A percentile compares a stretch with the other conserved stretches of the same genome.
phyloP scores from a whole-genome alignment of 2,329 filamentous ascomycete species.

The Nothophaeocryptopus gaeumannii region DNA sequence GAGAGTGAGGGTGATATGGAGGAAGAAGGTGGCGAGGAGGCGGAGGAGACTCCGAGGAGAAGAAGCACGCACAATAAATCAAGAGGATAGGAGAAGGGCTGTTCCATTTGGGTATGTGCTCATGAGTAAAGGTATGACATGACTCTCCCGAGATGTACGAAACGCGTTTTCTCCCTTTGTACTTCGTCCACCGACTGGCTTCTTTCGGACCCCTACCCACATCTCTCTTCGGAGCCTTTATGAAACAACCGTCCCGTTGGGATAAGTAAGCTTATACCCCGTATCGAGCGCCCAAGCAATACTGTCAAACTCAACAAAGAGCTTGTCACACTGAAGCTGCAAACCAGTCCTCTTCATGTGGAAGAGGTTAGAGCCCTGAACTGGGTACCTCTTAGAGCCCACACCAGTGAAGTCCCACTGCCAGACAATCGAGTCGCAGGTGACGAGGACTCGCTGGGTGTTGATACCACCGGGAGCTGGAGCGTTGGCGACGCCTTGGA shows the following conservation, averaged over 20 bases:
- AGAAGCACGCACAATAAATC: too few species aligned
- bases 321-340: conserved; percentile 3
- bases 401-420: conserved; percentile 14
- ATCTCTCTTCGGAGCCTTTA: too few species aligned
- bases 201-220: too few species aligned
- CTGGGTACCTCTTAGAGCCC: conserved; percentile 9
- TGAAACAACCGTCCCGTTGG: conserved; percentile 1
- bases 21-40: too few species aligned
- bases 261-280: conserved; percentile 3
- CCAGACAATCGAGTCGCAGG: conserved; percentile 17
- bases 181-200: too few species aligned
- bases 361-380: conserved; percentile 14
- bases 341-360: conserved; percentile 1
- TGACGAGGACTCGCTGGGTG: conserved; percentile 9
- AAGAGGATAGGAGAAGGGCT: too few species aligned
- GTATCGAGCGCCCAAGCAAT: conserved; percentile 13
- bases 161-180: not conserved
- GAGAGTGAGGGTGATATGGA: too few species aligned
- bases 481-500: conserved; percentile 3
- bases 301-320: conserved; percentile 11
- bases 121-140: too few species aligned
- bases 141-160: not conserved
- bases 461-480: conserved; percentile 8
- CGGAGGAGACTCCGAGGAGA: too few species aligned
- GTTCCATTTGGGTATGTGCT: too few species aligned